phyloP scores from a whole-genome alignment of 768 basidiomycete species.

The Sarcodon sp. region DNA sequence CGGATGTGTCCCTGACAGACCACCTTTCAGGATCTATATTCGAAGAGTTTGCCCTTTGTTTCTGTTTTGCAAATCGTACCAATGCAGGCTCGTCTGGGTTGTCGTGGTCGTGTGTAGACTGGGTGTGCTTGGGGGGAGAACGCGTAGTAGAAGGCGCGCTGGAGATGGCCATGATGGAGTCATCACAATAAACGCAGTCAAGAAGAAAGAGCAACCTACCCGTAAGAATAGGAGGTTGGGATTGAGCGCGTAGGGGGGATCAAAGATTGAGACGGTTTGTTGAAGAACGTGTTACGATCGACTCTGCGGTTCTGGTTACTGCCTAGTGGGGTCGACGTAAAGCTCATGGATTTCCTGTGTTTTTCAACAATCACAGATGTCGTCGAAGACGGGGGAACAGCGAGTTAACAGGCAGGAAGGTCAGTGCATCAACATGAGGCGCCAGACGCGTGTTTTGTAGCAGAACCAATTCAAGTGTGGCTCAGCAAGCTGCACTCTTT shows the following conservation, averaged over 20 bases:
- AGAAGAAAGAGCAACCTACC: conserved; percentile 29
- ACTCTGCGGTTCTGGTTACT: conserved; percentile 72
- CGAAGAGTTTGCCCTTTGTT: conserved; percentile 25
- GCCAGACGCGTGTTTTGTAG: too few relatives aligned
- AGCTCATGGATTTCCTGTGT: conserved; percentile 52
- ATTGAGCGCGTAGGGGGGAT: conserved; percentile 24
- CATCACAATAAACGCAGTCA: conserved; percentile 10
- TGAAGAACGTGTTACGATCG: conserved; percentile 69
- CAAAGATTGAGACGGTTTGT: conserved; percentile 26
- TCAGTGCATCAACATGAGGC: too few relatives aligned
- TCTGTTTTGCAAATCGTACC: conserved; percentile 33
- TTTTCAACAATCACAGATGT: conserved; percentile 16
- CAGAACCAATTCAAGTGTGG: too few relatives aligned
- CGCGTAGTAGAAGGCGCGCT: conserved; percentile 47
- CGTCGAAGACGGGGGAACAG: conserved; percentile 5
- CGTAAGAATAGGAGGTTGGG: conserved; percentile 58
- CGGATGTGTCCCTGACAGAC: conserved; percentile 72
- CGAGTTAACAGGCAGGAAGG: too few relatives aligned
- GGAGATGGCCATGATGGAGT: conserved; percentile 10
- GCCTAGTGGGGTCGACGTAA: conserved; percentile 62
- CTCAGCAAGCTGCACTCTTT: too few relatives aligned
- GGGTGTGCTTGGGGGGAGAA: conserved; percentile 44
- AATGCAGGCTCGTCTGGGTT: conserved; percentile 32
- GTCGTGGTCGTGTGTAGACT: conserved; percentile 25
- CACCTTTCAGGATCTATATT: conserved; percentile 45